A percentile compares a stretch with the other conserved stretches of the same genome.
Conservation (phyloP, 768 basidiomycete species). For the Suillus subaureus region DNA sequence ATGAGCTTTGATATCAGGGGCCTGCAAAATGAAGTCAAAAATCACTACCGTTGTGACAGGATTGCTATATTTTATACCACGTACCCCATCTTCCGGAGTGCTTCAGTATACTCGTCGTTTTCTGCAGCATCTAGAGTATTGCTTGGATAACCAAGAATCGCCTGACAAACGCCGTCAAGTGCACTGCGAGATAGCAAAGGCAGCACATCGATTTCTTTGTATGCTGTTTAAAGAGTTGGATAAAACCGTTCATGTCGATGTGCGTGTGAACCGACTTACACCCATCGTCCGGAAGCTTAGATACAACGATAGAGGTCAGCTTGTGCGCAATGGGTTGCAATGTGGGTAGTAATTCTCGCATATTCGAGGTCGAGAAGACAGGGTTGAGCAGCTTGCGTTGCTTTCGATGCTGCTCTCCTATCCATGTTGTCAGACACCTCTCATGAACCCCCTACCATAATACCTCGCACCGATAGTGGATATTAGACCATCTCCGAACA, state of each 20-base stretch:
- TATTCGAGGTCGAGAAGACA: constrained; percentile 43
- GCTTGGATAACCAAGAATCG: constrained; percentile 22
- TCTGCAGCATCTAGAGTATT: constrained; percentile 14
- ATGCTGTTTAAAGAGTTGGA: constrained; percentile 9
- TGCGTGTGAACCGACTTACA: constrained; percentile 5
- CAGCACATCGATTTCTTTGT: constrained; percentile 24
- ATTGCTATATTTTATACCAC: not conserved
- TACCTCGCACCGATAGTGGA: constrained; percentile 19
- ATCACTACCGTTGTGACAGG: not conserved
- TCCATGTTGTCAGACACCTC: constrained; percentile 5
- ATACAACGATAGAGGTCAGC: not conserved
- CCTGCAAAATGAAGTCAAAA: not conserved
- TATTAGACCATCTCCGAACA: constrained; percentile 52
- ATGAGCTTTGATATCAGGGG: not conserved
- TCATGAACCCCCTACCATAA: constrained; percentile 20
- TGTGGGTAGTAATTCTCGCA: constrained; percentile 37
- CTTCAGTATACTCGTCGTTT: constrained; percentile 11
- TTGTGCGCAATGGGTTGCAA: constrained; percentile 1
- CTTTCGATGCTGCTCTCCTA: constrained; percentile 44
- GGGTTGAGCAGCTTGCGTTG: constrained; percentile 49
- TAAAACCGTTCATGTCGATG: not conserved
- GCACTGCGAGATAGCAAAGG: constrained; percentile 25
- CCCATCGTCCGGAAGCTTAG: not conserved
- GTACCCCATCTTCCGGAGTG: constrained; percentile 1
- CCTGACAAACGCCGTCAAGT: constrained; percentile 28